Evolutionary conservation across 768 basidiomycete genomes (phyloP).

Genomic region (Trametes cinnabarina): DNA sequence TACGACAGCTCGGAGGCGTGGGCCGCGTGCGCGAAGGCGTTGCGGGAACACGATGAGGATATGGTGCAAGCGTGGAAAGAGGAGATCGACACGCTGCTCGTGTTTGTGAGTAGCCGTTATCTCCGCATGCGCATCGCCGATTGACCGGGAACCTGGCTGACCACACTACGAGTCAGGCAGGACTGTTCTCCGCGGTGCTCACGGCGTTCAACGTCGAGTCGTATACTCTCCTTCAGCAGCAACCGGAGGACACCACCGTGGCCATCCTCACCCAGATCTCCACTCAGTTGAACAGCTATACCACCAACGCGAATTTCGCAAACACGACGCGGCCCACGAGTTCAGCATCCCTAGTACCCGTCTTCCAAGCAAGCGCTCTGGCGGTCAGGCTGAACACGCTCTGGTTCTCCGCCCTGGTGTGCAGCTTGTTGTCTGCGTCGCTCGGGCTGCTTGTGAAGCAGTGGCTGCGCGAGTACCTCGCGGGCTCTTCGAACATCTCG

Average conservation of each 20-base stretch:
- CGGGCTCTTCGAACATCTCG: conserved; percentile 22
- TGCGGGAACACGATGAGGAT: conserved; percentile 20
- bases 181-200: conserved; percentile 23
- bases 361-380: not conserved
- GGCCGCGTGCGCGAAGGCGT: conserved; percentile 20
- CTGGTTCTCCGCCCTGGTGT: conserved; percentile 23
- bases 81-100: conserved; percentile 25
- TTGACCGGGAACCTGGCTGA: too few species aligned
- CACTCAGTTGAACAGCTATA: conserved; percentile 15
- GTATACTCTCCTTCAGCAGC: conserved; percentile 16
- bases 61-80: conserved; percentile 24
- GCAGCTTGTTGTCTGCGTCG: conserved; percentile 17
- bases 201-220: conserved; percentile 23
- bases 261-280: conserved; percentile 17
- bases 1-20: conserved; percentile 20
- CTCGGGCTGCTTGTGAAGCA: conserved; percentile 23
- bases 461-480: conserved; percentile 23
- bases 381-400: conserved; percentile 15
- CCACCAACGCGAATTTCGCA: conserved; percentile 2
- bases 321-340: conserved; percentile 4
- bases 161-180: conserved; percentile 11
- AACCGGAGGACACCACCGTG: conserved; percentile 7
- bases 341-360: not conserved
- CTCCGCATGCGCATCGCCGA: too few species aligned
- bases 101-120: conserved; percentile 22